These are phyloP conservation scores for Zygosaccharomyces gambellarensis DNA, from an alignment of 805 yeast species.

Conservation along the genomic window DNA sequence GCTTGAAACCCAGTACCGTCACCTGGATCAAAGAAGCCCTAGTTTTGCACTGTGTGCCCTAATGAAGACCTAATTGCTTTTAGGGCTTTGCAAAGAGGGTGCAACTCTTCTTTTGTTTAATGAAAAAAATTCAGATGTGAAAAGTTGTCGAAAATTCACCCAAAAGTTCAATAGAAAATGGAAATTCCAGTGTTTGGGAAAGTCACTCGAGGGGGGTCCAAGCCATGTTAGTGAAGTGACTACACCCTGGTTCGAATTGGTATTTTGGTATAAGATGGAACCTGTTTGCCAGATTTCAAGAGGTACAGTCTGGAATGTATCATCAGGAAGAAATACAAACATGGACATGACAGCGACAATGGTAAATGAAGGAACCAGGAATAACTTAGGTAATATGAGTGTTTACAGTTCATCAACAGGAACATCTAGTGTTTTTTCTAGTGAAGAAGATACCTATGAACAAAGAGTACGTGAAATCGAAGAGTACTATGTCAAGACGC, in stretches of 20 bases:
- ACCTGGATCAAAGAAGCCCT: too few species aligned
- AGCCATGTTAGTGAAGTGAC: conserved; percentile 3
- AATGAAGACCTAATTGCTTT: background rate
- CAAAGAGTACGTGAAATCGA: conserved; percentile 31
- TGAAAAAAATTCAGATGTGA: background rate
- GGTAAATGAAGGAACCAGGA: background rate
- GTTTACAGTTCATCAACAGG: conserved; percentile 10
- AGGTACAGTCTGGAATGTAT: background rate
- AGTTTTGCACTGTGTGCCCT: background rate
- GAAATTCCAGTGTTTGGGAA: background rate
- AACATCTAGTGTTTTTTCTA: conserved; percentile 29
- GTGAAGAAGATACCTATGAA: conserved; percentile 23
- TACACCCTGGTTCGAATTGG: conserved; percentile 4
- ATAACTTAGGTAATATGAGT: background rate
- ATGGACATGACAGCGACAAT: background rate
- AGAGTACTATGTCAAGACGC: conserved; percentile 31
- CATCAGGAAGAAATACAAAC: background rate
- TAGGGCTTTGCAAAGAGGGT: background rate
- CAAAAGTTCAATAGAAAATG: background rate
- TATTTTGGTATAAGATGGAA: conserved; percentile 1
- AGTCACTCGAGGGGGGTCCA: background rate
- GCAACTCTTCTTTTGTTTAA: background rate
- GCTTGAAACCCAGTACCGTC: too few species aligned
- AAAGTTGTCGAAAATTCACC: background rate
- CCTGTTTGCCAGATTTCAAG: background rate